Evolutionary conservation across 176 grass and related monocot species (phyloP).

Genomic region (barley (Hordeum vulgare)): DNA sequence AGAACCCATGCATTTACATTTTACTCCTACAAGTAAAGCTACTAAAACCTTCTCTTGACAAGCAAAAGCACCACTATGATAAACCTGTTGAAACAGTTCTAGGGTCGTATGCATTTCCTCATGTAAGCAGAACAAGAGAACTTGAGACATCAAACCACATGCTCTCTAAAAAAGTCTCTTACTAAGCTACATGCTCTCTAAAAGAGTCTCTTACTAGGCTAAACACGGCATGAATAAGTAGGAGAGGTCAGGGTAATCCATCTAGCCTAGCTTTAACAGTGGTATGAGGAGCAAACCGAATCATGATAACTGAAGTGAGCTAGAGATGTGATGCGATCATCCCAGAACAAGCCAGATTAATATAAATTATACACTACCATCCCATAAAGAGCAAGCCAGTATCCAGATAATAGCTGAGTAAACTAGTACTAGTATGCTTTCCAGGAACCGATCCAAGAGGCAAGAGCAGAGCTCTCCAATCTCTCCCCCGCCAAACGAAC

Average conservation of each 20-base stretch:
- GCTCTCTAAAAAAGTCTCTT: not conserved
- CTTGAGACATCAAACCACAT: not conserved
- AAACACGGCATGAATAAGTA: not conserved
- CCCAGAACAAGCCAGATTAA: not conserved
- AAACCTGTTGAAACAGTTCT: not conserved
- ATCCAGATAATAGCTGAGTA: not conserved
- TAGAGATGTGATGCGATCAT: not conserved
- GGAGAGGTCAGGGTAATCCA: not conserved
- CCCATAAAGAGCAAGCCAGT: not conserved
- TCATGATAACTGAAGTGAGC: not conserved
- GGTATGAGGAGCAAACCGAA: not conserved
- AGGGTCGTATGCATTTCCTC: not conserved
- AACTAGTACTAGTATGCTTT: not conserved
- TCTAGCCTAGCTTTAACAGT: not conserved
- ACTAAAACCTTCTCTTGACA: not conserved
- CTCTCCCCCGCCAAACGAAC: not conserved
- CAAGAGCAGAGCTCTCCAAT: conserved; percentile 18
- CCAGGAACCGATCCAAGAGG: not conserved
- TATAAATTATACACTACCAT: not conserved
- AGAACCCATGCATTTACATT: not conserved
- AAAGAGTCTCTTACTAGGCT: not conserved
- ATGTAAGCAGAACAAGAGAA: not conserved
- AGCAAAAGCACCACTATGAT: not conserved
- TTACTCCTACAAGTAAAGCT: not conserved
- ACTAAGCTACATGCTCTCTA: not conserved